Percentiles rank a stretch among this genome's conserved stretches.
These are phyloP conservation scores for Porphyrellus cyaneotinctus DNA, from an alignment of 768 basidiomycete genomes.

Conservation along the genomic window DNA sequence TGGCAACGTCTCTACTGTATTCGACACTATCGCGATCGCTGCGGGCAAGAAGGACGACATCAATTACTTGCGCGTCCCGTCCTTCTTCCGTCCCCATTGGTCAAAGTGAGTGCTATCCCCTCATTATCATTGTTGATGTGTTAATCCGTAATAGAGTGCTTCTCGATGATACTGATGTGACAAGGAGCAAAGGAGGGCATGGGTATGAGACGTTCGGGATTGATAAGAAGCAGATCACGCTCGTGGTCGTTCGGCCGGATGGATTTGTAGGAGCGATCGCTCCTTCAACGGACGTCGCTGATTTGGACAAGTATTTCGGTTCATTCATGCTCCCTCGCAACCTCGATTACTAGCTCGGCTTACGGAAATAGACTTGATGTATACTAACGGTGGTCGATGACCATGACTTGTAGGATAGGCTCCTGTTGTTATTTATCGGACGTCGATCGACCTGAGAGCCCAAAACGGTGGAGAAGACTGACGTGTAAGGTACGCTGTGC, in stretches of 20 bases:
- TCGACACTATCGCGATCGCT: slow-evolving; percentile 28
- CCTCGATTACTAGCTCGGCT: background rate
- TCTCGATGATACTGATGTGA: slow-evolving; percentile 35
- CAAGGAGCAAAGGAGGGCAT: slow-evolving; percentile 28
- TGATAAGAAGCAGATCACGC: slow-evolving; percentile 22
- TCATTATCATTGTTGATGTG: background rate
- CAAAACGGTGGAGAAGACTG: no score
- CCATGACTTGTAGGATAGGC: no score
- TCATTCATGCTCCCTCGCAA: slow-evolving; percentile 37
- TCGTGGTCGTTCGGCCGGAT: slow-evolving; percentile 39
- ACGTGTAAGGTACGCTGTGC: no score
- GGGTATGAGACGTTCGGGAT: slow-evolving; percentile 37
- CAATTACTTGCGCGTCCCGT: slow-evolving; percentile 35
- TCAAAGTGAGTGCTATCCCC: slow-evolving; percentile 32
- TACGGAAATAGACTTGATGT: no score
- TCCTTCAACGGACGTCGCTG: slow-evolving; percentile 23
- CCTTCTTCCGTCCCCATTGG: slow-evolving; percentile 38
- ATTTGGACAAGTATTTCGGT: slow-evolving; percentile 48
- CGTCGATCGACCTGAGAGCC: no score
- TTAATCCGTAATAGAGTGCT: slow-evolving; percentile 27
- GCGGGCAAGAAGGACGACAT: slow-evolving; percentile 31
- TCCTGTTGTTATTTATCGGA: no score
- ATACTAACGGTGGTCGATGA: no score
- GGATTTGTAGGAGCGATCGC: slow-evolving; percentile 38
- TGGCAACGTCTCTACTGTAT: slow-evolving; percentile 27